Base-by-base conservation (phyloP, 1,139 yeast genomes). In the Hansenula lynferdii region DNA sequence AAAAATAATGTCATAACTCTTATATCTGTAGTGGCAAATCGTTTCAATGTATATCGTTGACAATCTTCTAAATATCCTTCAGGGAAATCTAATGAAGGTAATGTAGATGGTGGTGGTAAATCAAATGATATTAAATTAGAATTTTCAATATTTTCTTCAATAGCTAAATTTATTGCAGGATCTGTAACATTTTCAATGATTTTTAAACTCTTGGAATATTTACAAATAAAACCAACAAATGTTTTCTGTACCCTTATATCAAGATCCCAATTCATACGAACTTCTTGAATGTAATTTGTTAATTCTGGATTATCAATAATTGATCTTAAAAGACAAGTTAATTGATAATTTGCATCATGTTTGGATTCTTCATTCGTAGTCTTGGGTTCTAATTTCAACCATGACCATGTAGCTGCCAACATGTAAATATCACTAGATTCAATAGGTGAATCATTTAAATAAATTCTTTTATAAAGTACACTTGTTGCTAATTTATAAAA, bases 201-300 rank as follows among this genome's bases (percentile, higher is more conserved):
- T 37, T 49, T 51, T 14, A 67, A 43, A 18, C 65, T 56, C 19
- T 43, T 38, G 2, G 64, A 61, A 14, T 53, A 41, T 6, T 47
- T 42, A 25, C 63, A 53, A 10, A 66, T 37, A 6, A 56, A 28
- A 8, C 42, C 40, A 8, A 65, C 40, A 12, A 66, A 50, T 12
- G 43, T 38, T 34, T 43, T 53, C 42, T 65, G 70, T 11, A 56
- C 39, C 2, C 34, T 36, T 5, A 60, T 42, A 35, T 60, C 58
- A 30, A 66, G 47, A 45, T 67, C 72, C 69, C 70, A 65, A 43
- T 66, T 67, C 21, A 67, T 50, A 40, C 70, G 47, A 7, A 67
- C 56, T 59, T 69, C 66, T 28, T 55, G 55, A 5, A 66, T 57
- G 22, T 52, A 42, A 22, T 54, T 48, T 35, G 56, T 39, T 3